Base-by-base conservation (phyloP, 345 rosid species). In the Eucalyptus decipiens region DNA sequence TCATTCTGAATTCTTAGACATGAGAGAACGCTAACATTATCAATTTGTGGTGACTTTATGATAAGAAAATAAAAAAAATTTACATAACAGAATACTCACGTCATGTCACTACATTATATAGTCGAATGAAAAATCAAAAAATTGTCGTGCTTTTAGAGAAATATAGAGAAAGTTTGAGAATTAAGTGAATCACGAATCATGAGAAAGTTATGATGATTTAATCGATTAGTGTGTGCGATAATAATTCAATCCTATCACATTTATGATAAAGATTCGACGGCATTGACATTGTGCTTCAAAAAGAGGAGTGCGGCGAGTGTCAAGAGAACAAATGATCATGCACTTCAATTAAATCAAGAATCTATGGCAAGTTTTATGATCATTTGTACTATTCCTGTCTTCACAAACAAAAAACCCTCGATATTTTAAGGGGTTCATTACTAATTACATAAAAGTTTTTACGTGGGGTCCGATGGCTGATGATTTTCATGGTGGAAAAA, bases 61-160 rank as follows among this genome's bases (percentile, higher is more conserved):
- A 8, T 56, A 56, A 56, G 14, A 56, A 56, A 24, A 56, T 23
- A 26, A 56, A 3, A 24, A 24, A 56, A 56, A 1, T 56, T 56
- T 3, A 56, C 0, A 24, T 23, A 24, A 56, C 0, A 0, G 0
- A 56, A 24, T 19, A 56, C 0, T 56, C 3, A 2, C 3, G 0
- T 2, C 12, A 56, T 56, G 0, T 56, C 3, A 56, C 1, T 56
- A 4, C 1, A 24, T 56, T 24, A 23, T 23, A 56, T 0, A 24
- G 3, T 23, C 13, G 0, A 56, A 56, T 56, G 6, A 24, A 56
- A 56, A 24, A 4, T 56, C 3, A 56, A 56, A 56, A 56, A 24
- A 56, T 23, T 24, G 6, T 10, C 62, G 24, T 24, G 14, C 30
- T 56, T 10, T 56, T 4, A 56, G 5, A 23, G 13, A 56, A 9